Conservation (phyloP, 495 filamentous ascomycete species). For the Ramalina peruviana region DNA sequence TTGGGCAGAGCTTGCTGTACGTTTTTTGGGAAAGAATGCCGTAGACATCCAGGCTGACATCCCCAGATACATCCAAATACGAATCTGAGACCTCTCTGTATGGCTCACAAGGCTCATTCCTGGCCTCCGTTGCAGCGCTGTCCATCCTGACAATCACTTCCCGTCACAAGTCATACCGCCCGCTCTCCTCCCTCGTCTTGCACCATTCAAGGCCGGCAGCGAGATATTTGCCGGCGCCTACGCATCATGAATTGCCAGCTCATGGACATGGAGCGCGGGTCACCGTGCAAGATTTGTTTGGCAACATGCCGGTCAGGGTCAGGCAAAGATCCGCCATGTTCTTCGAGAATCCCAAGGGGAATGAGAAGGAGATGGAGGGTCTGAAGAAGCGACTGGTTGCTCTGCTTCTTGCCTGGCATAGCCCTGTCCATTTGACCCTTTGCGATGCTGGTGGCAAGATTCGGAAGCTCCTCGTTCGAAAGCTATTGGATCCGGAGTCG, state of each 20-base stretch:
- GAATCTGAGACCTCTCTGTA: conserved; percentile 31
- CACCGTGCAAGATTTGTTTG: conserved; percentile 75
- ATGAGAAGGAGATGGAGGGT: conserved; percentile 57
- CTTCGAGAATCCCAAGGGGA: conserved; percentile 34
- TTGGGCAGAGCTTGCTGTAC: conserved; percentile 62
- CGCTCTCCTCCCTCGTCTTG: conserved; percentile 55
- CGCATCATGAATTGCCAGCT: conserved; percentile 41
- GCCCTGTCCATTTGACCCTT: conserved; percentile 28
- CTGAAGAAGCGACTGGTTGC: conserved; percentile 45
- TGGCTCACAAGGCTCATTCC: conserved; percentile 59
- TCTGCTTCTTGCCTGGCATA: conserved; percentile 52
- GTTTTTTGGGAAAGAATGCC: conserved; percentile 16
- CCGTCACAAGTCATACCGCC: conserved; percentile 45
- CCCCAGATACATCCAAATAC: conserved; percentile 67
- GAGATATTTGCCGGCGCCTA: conserved; percentile 49
- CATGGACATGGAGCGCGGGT: conserved; percentile 63
- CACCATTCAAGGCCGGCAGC: conserved; percentile 58
- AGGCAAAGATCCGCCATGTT: conserved; percentile 49
- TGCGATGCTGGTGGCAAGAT: conserved; percentile 22
- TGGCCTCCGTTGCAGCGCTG: conserved; percentile 63
- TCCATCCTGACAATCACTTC: conserved; percentile 72
- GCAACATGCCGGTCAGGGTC: conserved; percentile 91
- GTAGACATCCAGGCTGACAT: neutral
- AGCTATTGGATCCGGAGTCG: neutral
- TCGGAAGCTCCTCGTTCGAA: conserved; percentile 13